Base-by-base conservation (phyloP, 2,329 filamentous ascomycete genomes). In the Xylaria sp. region DNA sequence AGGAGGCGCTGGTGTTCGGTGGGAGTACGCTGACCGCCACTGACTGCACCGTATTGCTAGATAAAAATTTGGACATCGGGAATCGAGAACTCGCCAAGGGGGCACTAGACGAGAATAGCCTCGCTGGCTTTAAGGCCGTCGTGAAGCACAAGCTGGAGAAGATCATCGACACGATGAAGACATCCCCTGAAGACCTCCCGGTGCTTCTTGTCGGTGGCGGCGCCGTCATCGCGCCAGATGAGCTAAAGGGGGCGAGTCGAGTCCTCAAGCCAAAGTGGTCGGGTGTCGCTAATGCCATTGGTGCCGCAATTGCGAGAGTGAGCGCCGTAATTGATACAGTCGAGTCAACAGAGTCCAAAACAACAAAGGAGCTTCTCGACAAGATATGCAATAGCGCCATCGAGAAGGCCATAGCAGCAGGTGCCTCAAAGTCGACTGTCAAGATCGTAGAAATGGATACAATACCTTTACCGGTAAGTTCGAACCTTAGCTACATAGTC, bases 191-290 rank as follows among this genome's bases (percentile, higher is more conserved):
- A n/a, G 84, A 88, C 39, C 69, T 89, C 0, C 84, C 86, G 0
- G 88, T 90, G 0, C 76, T 91, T 0, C 83, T 91, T 0, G 89
- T 91, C 0, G 89, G 89, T 7, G 89, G 89, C 0, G 89, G 89
- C 4, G 86, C 88, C 0, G 80, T 90, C 9, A 82, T 90, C 51
- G 85, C 86, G 0, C 88, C 87, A 0, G 81, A 86, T 42, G 76
- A 82, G n/a, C 79, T 90, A 0, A 79, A 80, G 36, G 88, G 88
- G 1, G 88, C 87, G 8, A 87, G 85, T 67, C 81, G 78, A 36
- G 85, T 90, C 1, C 77, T 89, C 53, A 88, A 85, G 69, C 87
- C 87, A 0, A 79, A 83, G 48, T 89, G 83, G 80, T 85, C 86
- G 1, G 84, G 83, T 2, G 86, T 90, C 1, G 89, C 89, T 8